Base-by-base conservation (phyloP, 441 rosid genomes). In the Brassica balearica region DNA sequence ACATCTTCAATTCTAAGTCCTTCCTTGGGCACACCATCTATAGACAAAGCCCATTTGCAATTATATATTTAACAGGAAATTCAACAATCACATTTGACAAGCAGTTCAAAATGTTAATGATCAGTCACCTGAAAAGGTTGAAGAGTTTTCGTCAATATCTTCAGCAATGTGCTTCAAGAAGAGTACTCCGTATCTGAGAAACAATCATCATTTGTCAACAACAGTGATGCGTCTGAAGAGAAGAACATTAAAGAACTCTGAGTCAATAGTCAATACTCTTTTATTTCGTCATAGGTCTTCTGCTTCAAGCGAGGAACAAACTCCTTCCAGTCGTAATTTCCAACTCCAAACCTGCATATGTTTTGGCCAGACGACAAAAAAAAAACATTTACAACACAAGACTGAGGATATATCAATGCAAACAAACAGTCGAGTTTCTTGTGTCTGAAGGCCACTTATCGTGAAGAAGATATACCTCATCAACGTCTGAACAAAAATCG, bases 21-120 rank as follows among this genome's bases (percentile, higher is more conserved):
- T 85, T 96, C 99, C 84, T 94, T 96, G 10, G 98, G 99, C 72
- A 96, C 98, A 71, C 98, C 99, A 84, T 94, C 99, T 96, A 75
- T 77, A 88, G 51, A 75, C 70, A 84, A 86, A 48, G 43, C 62
- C 65, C 53, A 78, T 8, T 32, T 20, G 68, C 56, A 67, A 72
- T 59, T 60, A 58, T 65, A 68, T 29, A 72, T 76, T 58, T 34
- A 70, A 74, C 36, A 43, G 74, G 66, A 6, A 68, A 76, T 64
- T 38, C 34, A 78, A 71, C 63, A 66, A 76, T 75, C 25, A 27
- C 67, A 59, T 20, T 58, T 78, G 65, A 73, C 3, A 65, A 61
- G 59, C 65, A 73, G 61, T 27, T 61, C 53, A 20, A 71, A 19
- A 19, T 19, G 19, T 19, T 19, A 19, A 19, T 19, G 19, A 19